phyloP scores from a whole-genome alignment of 306 rosid genomes.

The Delonix regia region DNA sequence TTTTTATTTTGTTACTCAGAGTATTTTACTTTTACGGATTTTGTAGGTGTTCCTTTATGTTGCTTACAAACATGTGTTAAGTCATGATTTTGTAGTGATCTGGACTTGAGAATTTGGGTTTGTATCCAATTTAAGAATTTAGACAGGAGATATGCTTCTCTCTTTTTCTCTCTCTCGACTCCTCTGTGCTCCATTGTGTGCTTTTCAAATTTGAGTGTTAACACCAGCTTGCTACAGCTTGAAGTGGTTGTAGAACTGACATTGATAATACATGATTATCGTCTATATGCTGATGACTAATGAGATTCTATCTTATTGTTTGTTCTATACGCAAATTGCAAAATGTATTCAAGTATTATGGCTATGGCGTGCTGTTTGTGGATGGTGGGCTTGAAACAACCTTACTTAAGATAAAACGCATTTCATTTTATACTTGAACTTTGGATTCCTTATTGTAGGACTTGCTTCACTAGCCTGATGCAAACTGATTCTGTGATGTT shows the following conservation, averaged over 20 bases:
- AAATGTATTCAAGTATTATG: background rate
- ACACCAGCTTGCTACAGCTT: background rate
- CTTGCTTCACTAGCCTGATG: background rate
- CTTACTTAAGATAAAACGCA: background rate
- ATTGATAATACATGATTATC: background rate
- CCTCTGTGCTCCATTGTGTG: background rate
- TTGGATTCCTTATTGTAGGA: background rate
- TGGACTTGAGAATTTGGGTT: background rate
- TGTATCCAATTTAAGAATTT: slow-evolving; percentile 13
- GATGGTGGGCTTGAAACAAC: background rate
- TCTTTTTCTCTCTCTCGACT: background rate
- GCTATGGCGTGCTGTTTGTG: background rate
- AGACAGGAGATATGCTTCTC: background rate
- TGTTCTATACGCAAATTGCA: background rate
- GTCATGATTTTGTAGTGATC: slow-evolving; percentile 30
- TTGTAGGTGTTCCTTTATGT: slow-evolving; percentile 25
- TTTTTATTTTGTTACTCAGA: slow-evolving; percentile 21
- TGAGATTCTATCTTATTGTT: background rate
- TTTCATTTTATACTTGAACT: background rate
- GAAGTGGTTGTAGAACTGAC: background rate
- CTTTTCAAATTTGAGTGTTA: background rate
- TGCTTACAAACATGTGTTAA: slow-evolving; percentile 28
- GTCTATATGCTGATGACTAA: background rate
- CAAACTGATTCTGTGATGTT: background rate
- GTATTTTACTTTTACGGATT: slow-evolving; percentile 1